phyloP scores from a whole-genome alignment of 148 eudicot genomes.

The Salicornia ramosissima region DNA sequence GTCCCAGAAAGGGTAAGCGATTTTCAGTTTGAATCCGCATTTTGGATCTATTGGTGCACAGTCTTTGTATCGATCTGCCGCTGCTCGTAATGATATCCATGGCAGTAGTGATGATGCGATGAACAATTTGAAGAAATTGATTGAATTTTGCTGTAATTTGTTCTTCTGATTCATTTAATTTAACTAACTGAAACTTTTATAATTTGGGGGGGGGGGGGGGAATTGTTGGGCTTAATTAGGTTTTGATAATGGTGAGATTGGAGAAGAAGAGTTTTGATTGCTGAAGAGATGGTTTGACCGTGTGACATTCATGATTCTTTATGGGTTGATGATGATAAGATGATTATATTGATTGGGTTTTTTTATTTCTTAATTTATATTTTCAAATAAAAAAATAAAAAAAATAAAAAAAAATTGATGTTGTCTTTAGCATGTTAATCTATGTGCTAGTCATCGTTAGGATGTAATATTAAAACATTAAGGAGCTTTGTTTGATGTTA shows the following conservation, averaged over 20 bases:
- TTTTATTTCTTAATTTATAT: no score
- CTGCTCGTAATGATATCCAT: background rate
- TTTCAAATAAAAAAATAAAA: no score
- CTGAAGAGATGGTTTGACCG: background rate
- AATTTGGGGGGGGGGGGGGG: no score
- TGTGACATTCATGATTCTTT: no score
- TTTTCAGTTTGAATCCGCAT: background rate
- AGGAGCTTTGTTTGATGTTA: no score
- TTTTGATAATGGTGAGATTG: background rate
- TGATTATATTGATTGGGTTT: no score
- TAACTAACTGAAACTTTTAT: no score
- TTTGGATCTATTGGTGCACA: background rate
- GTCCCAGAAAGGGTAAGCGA: slow-evolving; percentile 38
- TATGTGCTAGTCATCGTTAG: no score
- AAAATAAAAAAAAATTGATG: no score
- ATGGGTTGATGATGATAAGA: no score
- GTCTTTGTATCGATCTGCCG: slow-evolving; percentile 1
- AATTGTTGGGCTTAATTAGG: background rate
- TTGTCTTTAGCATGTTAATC: no score
- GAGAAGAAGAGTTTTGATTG: background rate
- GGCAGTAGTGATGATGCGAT: background rate
- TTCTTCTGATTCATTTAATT: slow-evolving; percentile 5
- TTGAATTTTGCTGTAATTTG: background rate
- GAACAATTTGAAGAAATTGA: background rate
- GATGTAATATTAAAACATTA: no score